phyloP scores from a whole-genome alignment of 352 stramenopile species.

The Phytopythium aichiense region DNA sequence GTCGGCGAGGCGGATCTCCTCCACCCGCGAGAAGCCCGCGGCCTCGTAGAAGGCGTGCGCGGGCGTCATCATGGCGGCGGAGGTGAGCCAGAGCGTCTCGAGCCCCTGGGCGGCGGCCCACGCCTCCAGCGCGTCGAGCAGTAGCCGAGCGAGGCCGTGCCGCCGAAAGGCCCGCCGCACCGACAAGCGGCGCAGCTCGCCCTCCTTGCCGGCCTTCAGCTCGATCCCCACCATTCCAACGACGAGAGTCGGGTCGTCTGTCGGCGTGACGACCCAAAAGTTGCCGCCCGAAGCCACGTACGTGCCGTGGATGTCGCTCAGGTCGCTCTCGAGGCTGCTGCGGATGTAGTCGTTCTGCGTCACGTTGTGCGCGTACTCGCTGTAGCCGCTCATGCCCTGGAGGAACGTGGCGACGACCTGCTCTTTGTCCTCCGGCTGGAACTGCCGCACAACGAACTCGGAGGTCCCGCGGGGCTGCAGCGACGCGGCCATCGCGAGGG shows the following conservation, averaged over 20 bases:
- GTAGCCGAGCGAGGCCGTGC: conserved; percentile 23
- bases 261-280: conserved; percentile 33
- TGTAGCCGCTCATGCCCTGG: conserved; percentile 19
- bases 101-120: conserved; percentile 18
- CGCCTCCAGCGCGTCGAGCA: conserved; percentile 21
- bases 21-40: conserved; percentile 15
- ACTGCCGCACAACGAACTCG: conserved; percentile 16
- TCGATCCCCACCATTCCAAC: conserved; percentile 33
- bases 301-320: conserved; percentile 24
- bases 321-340: conserved; percentile 18
- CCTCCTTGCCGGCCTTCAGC: conserved; percentile 17
- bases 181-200: conserved; percentile 35
- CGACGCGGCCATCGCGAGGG: not conserved
- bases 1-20: conserved; percentile 9
- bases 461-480: not conserved
- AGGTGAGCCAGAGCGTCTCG: conserved; percentile 26
- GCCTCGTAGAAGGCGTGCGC: conserved; percentile 18
- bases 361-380: conserved; percentile 13
- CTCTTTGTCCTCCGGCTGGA: conserved; percentile 7
- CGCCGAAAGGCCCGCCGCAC: conserved; percentile 25
- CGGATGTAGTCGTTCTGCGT: conserved; percentile 15
- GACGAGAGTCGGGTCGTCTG: conserved; percentile 12
- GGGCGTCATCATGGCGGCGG: conserved; percentile 15
- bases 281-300: conserved; percentile 32
- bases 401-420: conserved; percentile 17